Base-by-base conservation (phyloP, 495 filamentous ascomycete genomes). In the Penicillium lividum region DNA sequence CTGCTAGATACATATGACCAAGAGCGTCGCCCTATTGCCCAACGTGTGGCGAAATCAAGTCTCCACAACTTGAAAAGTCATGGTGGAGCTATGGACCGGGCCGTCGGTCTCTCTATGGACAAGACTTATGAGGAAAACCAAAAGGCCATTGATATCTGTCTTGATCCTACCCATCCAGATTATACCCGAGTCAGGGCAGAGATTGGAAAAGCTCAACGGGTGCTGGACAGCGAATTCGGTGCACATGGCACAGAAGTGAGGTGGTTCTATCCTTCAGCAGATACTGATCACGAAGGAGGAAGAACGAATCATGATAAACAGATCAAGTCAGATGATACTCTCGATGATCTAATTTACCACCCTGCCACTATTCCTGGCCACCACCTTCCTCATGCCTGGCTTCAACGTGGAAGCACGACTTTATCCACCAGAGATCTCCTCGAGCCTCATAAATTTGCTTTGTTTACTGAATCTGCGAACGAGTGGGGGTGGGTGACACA, bases 1-100 rank as follows among this genome's bases (percentile, higher is more conserved):
- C 34, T 68, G 15, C 65, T 72, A 25, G 54, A 62, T 28, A 64
- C 63, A 10, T 72, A 73, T 36, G 57, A 66, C 13, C 11, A 40
- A 25, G 71, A 73, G n/a, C 60, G 71, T 9, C 53, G 54, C 5
- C 71, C 67, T n/a, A 63, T 73, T n/a, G 68, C 67, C 3, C 38
- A 44, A 22, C 34, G 51, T 4, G 58, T 56, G 11, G 53, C 58
- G 7, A 16, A 53, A 28, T 56, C 53, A 3, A 61, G 58, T 56
- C 36, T 61, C 3, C 18, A 31, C 10, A 56, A 61, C 25, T 28
- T 61, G n/a, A 43, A 38, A 25, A 31, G 30, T 11, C 58, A 61
- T 43, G 49, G 27, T 8, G 22, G 29, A 22, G 43, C 31, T 31
- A 56, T 61, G 52, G 58, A 61, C 25, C 18, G 53, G 28, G 58